These are phyloP conservation scores for Arthroderma sp. DNA, from an alignment of 2,329 filamentous ascomycete species.

Conservation along the genomic window DNA sequence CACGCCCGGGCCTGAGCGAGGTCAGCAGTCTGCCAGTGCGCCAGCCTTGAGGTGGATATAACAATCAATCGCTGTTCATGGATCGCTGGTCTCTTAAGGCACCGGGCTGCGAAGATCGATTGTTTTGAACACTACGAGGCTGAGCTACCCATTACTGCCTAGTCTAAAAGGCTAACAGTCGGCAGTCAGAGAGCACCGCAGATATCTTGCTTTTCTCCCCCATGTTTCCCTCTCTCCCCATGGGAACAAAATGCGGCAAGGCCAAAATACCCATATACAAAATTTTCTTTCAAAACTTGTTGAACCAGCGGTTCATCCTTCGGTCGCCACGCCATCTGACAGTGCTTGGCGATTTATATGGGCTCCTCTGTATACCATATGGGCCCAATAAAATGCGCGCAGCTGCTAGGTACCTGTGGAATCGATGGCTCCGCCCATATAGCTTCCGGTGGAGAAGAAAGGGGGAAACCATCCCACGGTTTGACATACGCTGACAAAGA, in stretches of 20 bases:
- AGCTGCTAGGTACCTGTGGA: neutral
- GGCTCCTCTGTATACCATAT: neutral
- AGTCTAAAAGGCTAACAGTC: neutral
- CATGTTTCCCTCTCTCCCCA: too few relatives aligned
- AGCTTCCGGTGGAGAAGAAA: slow-evolving; percentile 1
- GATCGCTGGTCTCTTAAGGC: too few relatives aligned
- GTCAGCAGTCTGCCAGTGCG: too few relatives aligned
- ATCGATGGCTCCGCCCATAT: neutral
- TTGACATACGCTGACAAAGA: neutral
- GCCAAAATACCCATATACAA: too few relatives aligned
- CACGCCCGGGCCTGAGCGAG: too few relatives aligned
- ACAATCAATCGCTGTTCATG: too few relatives aligned
- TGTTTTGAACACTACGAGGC: neutral
- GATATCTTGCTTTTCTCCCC: too few relatives aligned
- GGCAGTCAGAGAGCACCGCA: too few relatives aligned
- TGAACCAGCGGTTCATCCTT: neutral
- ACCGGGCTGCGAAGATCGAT: neutral
- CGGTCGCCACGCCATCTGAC: neutral
- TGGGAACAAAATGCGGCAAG: neutral
- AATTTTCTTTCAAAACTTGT: too few relatives aligned
- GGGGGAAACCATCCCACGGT: neutral
- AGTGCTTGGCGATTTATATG: neutral
- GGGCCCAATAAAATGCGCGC: neutral
- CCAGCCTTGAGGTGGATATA: too few relatives aligned
- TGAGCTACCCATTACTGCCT: neutral